Conservation (phyloP, 2,329 filamentous ascomycete species). For the Talaromyces verruculosus region DNA sequence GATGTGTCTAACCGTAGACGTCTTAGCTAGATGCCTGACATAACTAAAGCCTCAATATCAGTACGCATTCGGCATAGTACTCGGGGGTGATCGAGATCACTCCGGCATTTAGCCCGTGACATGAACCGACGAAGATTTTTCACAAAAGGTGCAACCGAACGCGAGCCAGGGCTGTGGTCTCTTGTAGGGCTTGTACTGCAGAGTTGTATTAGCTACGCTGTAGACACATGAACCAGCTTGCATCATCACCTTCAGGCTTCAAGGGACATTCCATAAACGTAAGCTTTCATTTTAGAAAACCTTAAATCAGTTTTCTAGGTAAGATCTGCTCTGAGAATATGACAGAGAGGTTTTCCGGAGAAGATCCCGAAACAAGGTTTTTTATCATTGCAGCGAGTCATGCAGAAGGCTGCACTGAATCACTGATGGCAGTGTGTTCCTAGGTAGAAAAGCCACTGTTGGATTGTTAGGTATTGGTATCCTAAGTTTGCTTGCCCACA, state of each 20-base stretch:
- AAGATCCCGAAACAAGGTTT: background rate
- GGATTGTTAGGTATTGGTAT: background rate
- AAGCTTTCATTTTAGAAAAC: background rate
- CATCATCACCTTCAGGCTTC: background rate
- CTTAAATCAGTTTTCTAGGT: background rate
- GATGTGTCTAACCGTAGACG: no score
- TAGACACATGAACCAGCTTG: background rate
- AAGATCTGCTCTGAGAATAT: background rate
- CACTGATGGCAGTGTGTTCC: background rate
- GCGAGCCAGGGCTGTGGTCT: background rate
- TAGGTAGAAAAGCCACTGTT: background rate
- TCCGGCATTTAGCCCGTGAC: background rate
- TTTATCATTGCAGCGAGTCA: background rate
- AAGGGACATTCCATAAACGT: background rate
- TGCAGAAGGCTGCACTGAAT: background rate
- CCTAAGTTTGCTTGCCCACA: background rate
- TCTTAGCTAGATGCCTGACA: no score
- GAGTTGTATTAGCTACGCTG: background rate
- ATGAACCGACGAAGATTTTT: background rate
- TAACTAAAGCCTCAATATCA: no score
- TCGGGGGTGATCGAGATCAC: background rate
- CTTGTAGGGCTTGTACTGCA: background rate
- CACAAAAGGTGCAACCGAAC: background rate
- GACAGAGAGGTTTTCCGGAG: background rate
- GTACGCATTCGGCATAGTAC: background rate